Conservation (phyloP, 2,329 filamentous ascomycete genomes). For the Ophiostoma tasmaniense region DNA sequence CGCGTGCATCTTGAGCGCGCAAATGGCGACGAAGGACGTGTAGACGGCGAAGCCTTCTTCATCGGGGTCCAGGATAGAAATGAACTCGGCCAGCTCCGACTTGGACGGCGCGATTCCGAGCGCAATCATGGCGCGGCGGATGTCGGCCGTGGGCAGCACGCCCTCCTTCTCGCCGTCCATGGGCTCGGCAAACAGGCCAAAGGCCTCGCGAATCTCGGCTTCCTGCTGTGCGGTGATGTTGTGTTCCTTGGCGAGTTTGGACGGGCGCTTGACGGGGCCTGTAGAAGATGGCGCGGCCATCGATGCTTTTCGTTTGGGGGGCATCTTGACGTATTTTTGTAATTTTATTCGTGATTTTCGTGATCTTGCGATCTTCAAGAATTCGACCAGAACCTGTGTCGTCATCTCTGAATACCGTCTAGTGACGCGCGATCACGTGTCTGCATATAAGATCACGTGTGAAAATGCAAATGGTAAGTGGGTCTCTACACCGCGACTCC, state of each 20-base stretch:
- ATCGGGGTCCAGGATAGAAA: slow-evolving; percentile 75
- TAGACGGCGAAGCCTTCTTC: slow-evolving; percentile 70
- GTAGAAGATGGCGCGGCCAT: slow-evolving; percentile 19
- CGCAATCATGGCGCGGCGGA: slow-evolving; percentile 68
- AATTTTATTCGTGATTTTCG: not conserved
- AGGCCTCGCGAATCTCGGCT: slow-evolving; percentile 83
- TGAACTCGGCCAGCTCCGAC: slow-evolving; percentile 65
- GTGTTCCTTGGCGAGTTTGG: slow-evolving; percentile 88
- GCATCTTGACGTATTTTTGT: slow-evolving; percentile 19
- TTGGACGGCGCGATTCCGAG: slow-evolving; percentile 63
- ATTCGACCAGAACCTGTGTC: not conserved
- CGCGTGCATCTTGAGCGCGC: slow-evolving; percentile 73
- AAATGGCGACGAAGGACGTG: slow-evolving; percentile 75
- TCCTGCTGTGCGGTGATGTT: slow-evolving; percentile 78
- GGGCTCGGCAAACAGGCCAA: slow-evolving; percentile 67
- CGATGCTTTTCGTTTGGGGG: slow-evolving; percentile 44
- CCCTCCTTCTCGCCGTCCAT: slow-evolving; percentile 64
- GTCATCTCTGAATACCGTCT: not conserved
- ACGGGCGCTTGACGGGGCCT: slow-evolving; percentile 48
- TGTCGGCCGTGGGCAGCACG: slow-evolving; percentile 57
- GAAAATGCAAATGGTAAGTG: not conserved
- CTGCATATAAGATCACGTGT: too few species aligned
- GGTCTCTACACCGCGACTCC: not conserved
- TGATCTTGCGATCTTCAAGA: not conserved
- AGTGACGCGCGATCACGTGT: not conserved